Evolutionary conservation across 768 basidiomycete genomes (phyloP).

Genomic region (Pisolithus albus): DNA sequence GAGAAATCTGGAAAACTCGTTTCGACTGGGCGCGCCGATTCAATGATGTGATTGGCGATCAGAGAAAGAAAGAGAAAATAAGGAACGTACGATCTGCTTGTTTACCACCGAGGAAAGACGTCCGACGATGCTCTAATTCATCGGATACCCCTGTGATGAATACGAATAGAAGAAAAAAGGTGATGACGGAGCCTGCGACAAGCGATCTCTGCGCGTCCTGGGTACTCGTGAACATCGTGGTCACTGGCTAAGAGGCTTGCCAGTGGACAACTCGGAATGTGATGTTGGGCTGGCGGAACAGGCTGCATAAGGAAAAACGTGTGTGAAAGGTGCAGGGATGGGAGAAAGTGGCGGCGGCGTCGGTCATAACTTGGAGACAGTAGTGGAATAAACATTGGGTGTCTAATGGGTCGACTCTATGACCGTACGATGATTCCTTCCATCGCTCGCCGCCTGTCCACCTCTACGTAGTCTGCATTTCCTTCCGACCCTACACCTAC

Average conservation of each 20-base stretch:
- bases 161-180: slow-evolving; percentile 38
- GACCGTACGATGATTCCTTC: slow-evolving; percentile 24
- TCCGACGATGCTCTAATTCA: not conserved
- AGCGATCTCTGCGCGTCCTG: slow-evolving; percentile 2
- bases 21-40: slow-evolving; percentile 18
- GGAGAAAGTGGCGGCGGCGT: no score
- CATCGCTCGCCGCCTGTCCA: slow-evolving; percentile 44
- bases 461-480: slow-evolving; percentile 41
- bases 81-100: no score
- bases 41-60: not conserved
- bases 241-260: not conserved
- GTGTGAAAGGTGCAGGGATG: not conserved
- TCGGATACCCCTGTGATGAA: slow-evolving; percentile 30
- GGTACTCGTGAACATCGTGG: not conserved
- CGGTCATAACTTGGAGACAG: no score
- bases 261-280: not conserved
- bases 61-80: not conserved
- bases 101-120: no score
- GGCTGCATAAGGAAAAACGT: not conserved
- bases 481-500: slow-evolving; percentile 36
- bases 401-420: not conserved
- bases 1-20: slow-evolving; percentile 47
- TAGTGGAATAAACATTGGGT: no score
- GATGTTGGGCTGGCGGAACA: not conserved
- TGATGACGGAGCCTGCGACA: slow-evolving; percentile 31